Evolutionary conservation across 768 basidiomycete genomes (phyloP), one percentile per base, ranked within the genome.

Genomic region (Termitomyces sp.): DNA sequence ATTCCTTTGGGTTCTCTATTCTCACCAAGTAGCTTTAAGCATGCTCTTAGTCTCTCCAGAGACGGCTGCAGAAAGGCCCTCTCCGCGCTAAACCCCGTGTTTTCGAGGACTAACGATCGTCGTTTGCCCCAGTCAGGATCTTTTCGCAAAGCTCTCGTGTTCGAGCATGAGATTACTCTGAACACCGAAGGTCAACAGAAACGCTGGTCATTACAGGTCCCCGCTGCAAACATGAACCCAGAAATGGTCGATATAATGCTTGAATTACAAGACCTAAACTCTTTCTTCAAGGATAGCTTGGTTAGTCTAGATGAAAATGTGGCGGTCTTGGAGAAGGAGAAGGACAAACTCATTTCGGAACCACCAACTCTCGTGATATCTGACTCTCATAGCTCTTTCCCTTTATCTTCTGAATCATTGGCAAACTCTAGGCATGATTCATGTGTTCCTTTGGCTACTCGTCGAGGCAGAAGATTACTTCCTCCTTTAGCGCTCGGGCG

Each of bases 361-460:
- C 57, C 74, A n/a, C 73, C 74, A 6, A 68, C 74, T 18, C 65
- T 79, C 16, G 71, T 75, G 30, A 65, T 78, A 41, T 78, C 78
- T n/a, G 71, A 76, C 55, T 78, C 78, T 44, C 70, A 75, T 48
- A 69, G 63, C 49, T 66, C 74, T 2, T 62, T 77, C 40, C 73
- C 76, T 7, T 63, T 77, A 16, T 65, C 72, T 20, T 62, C 71
- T 13, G 73, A 72, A 56, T 72, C 73, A n/a, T 65, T 66, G 8
- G 65, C 54, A n/a, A 71, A 67, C 46, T 44, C 71, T 33, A 52
- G 59, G 24, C 61, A 53, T 0, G 49, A 55, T 24, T 48, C 61
- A 26, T 62, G 63, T 35, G 55, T 68, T 43, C 61, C 71, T 28
- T 61, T 76, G 30, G 75, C 77, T 55, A 65, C 65, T 53, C 72